phyloP scores from a whole-genome alignment of 2,329 filamentous ascomycete species.

The Paecilomyces variotii region DNA sequence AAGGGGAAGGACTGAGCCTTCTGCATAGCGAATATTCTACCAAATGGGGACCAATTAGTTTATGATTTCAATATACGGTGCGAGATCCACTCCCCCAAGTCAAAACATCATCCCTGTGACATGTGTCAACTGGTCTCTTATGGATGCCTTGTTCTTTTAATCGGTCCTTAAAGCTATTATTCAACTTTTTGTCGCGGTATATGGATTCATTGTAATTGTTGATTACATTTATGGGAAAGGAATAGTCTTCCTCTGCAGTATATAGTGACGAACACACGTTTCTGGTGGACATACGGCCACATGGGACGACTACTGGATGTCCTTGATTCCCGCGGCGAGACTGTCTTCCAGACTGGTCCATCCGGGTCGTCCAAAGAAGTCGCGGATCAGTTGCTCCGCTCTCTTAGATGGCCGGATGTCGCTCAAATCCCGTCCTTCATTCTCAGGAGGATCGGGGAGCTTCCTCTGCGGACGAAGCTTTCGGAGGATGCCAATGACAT shows the following conservation, averaged over 20 bases:
- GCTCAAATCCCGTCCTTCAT: slow-evolving; percentile 17
- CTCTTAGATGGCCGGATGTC: slow-evolving; percentile 13
- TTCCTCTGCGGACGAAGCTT: slow-evolving; percentile 32
- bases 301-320: not conserved
- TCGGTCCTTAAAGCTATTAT: too few relatives aligned
- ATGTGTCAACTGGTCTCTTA: too few relatives aligned
- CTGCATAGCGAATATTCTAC: not conserved
- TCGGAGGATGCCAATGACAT: slow-evolving; percentile 29
- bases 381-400: slow-evolving; percentile 20
- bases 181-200: too few relatives aligned
- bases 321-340: not conserved
- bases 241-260: too few relatives aligned
- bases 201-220: too few relatives aligned
- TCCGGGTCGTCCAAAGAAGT: slow-evolving; percentile 17
- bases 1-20: not conserved
- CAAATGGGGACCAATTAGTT: too few relatives aligned
- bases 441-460: slow-evolving; percentile 21
- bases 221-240: too few relatives aligned
- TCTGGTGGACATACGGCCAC: not conserved
- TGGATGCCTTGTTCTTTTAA: too few relatives aligned
- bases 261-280: too few relatives aligned
- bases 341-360: slow-evolving; percentile 23
- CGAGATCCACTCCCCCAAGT: too few relatives aligned
- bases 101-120: too few relatives aligned
- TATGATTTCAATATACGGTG: too few relatives aligned